Base-by-base conservation (phyloP, 192 early-diverging fungal species). In the Coemansia guatemalensis region DNA sequence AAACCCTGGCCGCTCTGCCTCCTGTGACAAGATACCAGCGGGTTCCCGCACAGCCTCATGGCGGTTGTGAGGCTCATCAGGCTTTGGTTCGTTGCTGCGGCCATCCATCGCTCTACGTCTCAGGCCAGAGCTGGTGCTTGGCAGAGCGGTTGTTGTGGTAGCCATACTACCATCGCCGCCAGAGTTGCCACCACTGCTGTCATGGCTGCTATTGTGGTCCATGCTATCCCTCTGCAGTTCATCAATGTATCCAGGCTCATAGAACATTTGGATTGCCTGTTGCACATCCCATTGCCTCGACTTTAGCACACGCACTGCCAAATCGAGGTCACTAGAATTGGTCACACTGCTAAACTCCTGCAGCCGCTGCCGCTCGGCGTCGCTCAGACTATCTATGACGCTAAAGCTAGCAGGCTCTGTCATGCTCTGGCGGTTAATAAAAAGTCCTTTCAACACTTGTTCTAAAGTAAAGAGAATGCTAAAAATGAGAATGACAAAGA, bases 341-440 rank as follows among this genome's bases (percentile, higher is more conserved):
- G 75, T 73, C 20, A 69, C 67, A 5, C 50, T 48, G 60, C 75
- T 64, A 26, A 73, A 78, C 56, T 68, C 63, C n/a, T 69, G 63
- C 20, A 78, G 52, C 23, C 41, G 30, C 27, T 59, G 63, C 35
- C 60, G 62, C 63, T 78, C 53, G 59, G 30, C 26, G 50, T 69
- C 70, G 25, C 62, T 63, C 17, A 78, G 67, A 2, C 48, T 32
- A n/a, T 72, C 75, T 9, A 78, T 58, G 2, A 44, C 8, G 52
- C 41, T 69, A 56, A 26, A 27, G 53, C 12, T 30, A 5, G 25
- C 50, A 6, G 50, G 20, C 21, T 39, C 35, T 12, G 35, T 11
- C 35, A 39, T 39, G 11, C 9, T 39, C 35, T 39, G 9, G 1
- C 35, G 4, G 6, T 1, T 12, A 39, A 39, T 39, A 39, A 39